A percentile compares a stretch with the other conserved stretches of the same genome.
phyloP scores from a whole-genome alignment of 495 filamentous ascomycete species.

The Daldinia bambusicola region DNA sequence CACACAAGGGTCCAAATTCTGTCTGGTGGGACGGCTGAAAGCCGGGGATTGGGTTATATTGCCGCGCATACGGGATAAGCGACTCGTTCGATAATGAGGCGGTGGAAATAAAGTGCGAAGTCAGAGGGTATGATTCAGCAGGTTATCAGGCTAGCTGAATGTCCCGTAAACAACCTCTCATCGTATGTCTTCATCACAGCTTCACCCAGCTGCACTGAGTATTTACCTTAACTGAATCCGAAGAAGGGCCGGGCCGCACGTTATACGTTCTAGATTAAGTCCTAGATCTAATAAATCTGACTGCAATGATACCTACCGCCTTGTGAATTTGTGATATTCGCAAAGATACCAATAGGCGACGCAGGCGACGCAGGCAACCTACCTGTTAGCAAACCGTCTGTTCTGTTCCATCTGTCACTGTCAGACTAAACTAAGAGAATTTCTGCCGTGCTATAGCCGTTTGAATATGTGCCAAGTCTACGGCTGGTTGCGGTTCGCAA shows the following conservation, averaged over 20 bases:
- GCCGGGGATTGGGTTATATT: slow-evolving; percentile 3
- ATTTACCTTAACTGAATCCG: slow-evolving; percentile 2
- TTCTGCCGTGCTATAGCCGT: slow-evolving; percentile 6
- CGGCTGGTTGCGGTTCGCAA: slow-evolving; percentile 20
- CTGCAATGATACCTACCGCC: not conserved
- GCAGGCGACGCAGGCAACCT: not conserved
- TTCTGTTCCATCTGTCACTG: slow-evolving; percentile 13
- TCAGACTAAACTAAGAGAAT: not conserved
- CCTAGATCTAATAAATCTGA: slow-evolving; percentile 16
- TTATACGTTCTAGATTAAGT: slow-evolving; percentile 7
- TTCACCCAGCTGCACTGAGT: not conserved
- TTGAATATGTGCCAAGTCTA: slow-evolving; percentile 15
- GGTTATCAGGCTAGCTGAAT: slow-evolving; percentile 31
- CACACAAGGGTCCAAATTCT: not conserved
- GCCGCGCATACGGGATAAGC: slow-evolving; percentile 9
- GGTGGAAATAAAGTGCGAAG: slow-evolving; percentile 9
- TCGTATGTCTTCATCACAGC: not conserved
- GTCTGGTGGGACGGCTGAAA: slow-evolving; percentile 31
- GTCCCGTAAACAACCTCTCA: slow-evolving; percentile 18
- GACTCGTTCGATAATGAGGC: slow-evolving; percentile 3
- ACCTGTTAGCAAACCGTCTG: slow-evolving; percentile 5
- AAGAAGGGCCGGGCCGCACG: slow-evolving; percentile 18
- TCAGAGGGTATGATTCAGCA: not conserved
- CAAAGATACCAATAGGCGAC: not conserved
- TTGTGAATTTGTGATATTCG: not conserved